Evolutionary conservation across 176 grass and related monocot species (phyloP), one percentile per base, ranked within the genome.

Genomic region (Carex kokanica): DNA sequence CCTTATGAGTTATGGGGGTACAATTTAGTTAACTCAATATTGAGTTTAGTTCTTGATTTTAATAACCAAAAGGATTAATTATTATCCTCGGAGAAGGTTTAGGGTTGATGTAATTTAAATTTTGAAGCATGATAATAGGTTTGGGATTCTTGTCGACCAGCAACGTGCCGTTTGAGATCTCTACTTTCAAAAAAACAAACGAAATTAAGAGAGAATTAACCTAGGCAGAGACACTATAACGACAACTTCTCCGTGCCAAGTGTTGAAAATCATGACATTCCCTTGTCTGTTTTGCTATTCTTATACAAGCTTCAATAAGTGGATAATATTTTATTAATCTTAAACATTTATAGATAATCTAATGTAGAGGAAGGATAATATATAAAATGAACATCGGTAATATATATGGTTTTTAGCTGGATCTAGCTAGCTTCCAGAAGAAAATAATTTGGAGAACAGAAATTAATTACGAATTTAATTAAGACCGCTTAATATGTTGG

Each of bases 251-350:
- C 61, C 61, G 38, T 82, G 43, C 36, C 60, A 82, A 60, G 78
- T 80, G 78, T 80, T 78, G 24, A 78, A 55, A 62, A 65, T 82
- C 80, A 82, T 64, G 57, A 68, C 60, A n/a, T 82, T 82, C 80
- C 52, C 80, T 82, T 29, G 21, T 55, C 7, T 38, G 16, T 59
- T 58, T 60, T 38, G 1, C 21, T 17, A 60, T 80, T 16, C 3
- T 43, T 43, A 80, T 61, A 36, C 8, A 29, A 53, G 5, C 8
- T 31, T 15, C 45, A 49, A 24, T 74, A 27, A 77, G 21, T 55
- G 10, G 45, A 49, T 49, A 49, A 49, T 49, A 38, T 38, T 38
- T 38, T 38, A 38, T 38, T 38, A 38, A 38, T 55, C 49, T 55
- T 77, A 9, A 55, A 77, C 23, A n/a, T n/a, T 56, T 55, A n/a